Base-by-base conservation (phyloP, 768 basidiomycete species). In the Rhizopogon rudus region DNA sequence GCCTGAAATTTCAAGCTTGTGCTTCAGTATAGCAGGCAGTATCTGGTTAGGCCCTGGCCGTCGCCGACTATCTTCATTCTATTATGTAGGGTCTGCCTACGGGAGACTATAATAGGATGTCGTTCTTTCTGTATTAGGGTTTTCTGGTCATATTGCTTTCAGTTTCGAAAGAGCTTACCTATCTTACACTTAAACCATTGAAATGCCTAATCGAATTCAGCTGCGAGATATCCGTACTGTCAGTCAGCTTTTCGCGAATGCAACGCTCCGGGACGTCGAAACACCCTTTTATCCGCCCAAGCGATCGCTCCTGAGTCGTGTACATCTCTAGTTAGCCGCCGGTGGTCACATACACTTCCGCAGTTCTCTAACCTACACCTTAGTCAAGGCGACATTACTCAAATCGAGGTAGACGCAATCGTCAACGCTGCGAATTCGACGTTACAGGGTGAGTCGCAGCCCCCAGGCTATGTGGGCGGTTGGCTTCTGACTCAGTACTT, bases 381-480 rank as follows among this genome's bases (percentile, higher is more conserved):
- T 62, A 91, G 91, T 62, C 83, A 88, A 64, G 88, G 88, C 25
- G 87, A 92, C 68, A 91, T 93, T 54, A 92, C 91, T 2, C 73
- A 75, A 54, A 65, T 93, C 20, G 75, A 83, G 51, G 71, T 88
- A 10, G 90, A 91, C 65, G 73, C 82, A 0, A 86, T 93, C 53
- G 91, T 93, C 29, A 93, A 92, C 63, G 91, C 91, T 12, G 91
- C 91, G 6, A 93, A 93, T 63, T 75, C 75, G 44, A 79, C 80
- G 48, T 73, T 93, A 37, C 72, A 86, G 46, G 91, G 91, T 89
- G 41, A 53, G 61, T 52, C 45, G 1, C 8, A 20, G 14, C 41
- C 25, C 40, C 12, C 16, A 33, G n/a, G 10, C 67, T 62, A 28
- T 35, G 3, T 52, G 41, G 7, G 43, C 35, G 10, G 28, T 40